Percentiles rank a stretch among this genome's conserved stretches.
These are phyloP conservation scores for Dendrobium catenatum DNA, from an alignment of 106 monocot genomes.

Conservation along the genomic window DNA sequence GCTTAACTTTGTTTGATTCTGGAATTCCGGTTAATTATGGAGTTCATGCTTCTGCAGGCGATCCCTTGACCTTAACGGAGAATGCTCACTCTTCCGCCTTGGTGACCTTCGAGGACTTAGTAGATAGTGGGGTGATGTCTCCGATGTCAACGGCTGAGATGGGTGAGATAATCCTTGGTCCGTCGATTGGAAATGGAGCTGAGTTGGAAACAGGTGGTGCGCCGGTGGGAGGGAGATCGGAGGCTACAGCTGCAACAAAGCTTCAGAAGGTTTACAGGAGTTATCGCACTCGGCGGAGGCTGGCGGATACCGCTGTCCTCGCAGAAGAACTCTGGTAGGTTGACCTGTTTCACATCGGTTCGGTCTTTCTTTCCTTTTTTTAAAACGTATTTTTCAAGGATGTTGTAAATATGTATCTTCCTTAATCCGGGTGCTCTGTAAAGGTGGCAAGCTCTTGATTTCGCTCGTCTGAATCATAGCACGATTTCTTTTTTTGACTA, in stretches of 20 bases:
- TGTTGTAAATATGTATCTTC: not conserved
- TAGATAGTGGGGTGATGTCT: too few relatives aligned
- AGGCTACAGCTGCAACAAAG: conserved; percentile 38
- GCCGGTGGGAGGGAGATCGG: not conserved
- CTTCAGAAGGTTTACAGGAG: conserved; percentile 72
- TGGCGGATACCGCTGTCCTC: conserved; percentile 71
- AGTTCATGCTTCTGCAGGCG: not conserved
- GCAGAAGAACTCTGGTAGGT: conserved; percentile 74
- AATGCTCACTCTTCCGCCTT: too few relatives aligned
- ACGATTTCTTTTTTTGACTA: conserved; percentile 75
- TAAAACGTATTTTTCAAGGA: not conserved
- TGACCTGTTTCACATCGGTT: not conserved
- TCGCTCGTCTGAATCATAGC: conserved; percentile 46
- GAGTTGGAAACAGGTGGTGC: not conserved
- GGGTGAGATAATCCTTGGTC: not conserved
- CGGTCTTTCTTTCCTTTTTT: not conserved
- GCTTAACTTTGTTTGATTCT: not conserved
- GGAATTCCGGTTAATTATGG: not conserved
- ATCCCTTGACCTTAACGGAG: too few relatives aligned
- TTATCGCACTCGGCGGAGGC: conserved; percentile 60
- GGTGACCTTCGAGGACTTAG: too few relatives aligned
- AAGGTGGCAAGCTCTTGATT: conserved; percentile 84
- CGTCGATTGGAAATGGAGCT: not conserved
- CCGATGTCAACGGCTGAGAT: not conserved
- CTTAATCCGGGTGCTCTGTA: not conserved